Evolutionary conservation across 2,329 filamentous ascomycete genomes (phyloP).

Genomic region (Penicillium sp.): DNA sequence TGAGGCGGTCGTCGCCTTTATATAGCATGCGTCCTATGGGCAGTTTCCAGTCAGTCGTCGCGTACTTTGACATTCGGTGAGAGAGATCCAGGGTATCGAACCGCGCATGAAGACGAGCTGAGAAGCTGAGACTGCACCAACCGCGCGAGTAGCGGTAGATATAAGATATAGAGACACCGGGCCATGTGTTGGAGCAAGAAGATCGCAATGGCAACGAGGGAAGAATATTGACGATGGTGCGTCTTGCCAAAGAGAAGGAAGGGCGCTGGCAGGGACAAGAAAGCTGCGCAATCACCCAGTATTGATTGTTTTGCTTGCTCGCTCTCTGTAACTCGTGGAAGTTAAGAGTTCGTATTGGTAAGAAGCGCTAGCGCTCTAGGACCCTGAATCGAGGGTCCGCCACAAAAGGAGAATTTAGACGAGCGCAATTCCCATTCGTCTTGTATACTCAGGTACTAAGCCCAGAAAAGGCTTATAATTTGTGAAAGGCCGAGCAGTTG

Average conservation of each 20-base stretch:
- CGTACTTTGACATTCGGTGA: no score
- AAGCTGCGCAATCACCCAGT: background rate
- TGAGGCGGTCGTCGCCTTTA: background rate
- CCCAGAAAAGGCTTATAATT: background rate
- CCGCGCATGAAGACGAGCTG: background rate
- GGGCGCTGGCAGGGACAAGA: no score
- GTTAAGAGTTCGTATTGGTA: no score
- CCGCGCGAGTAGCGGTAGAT: background rate
- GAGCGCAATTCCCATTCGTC: background rate
- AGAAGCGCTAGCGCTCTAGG: no score
- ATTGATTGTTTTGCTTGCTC: background rate
- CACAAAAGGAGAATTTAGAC: background rate
- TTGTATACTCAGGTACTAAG: background rate
- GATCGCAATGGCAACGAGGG: background rate
- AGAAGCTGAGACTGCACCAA: background rate
- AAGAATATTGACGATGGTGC: no score
- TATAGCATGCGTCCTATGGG: background rate
- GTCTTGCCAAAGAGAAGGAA: background rate
- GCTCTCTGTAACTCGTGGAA: no score
- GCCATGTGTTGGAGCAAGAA: background rate
- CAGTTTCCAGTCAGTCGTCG: background rate
- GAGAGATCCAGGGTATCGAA: background rate
- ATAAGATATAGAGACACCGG: background rate
- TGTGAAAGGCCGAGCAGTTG: background rate
- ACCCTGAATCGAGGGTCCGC: background rate